Percentiles rank a stretch among this genome's conserved stretches.
Evolutionary conservation across 2,329 filamentous ascomycete species (phyloP).

Genomic region (Fusarium fracticaudum): DNA sequence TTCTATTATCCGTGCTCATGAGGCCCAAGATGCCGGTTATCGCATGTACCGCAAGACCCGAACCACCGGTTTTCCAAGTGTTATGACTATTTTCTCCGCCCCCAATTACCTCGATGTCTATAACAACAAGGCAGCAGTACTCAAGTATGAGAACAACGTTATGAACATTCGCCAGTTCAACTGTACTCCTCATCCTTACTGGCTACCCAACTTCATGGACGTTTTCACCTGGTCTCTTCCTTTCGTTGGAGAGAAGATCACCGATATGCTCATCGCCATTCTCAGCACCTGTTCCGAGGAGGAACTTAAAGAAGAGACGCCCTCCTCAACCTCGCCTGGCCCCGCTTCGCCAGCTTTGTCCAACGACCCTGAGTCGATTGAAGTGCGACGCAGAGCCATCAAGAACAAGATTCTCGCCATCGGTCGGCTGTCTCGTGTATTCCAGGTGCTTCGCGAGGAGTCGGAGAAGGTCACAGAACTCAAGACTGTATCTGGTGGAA

Average conservation of each 20-base stretch:
- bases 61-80: slow-evolving; percentile 97
- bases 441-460: slow-evolving; percentile 97
- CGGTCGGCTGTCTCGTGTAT: slow-evolving; percentile 93
- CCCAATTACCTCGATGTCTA: slow-evolving; percentile 99
- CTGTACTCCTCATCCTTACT: slow-evolving; percentile 98
- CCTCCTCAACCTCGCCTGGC: slow-evolving; percentile 73
- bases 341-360: slow-evolving; percentile 75
- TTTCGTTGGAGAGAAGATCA: slow-evolving; percentile 99
- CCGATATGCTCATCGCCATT: slow-evolving; percentile 99
- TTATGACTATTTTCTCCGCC: slow-evolving; percentile 99
- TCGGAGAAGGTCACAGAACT: slow-evolving; percentile 96
- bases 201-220: slow-evolving; percentile 99
- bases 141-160: slow-evolving; percentile 99
- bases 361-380: slow-evolving; percentile 83
- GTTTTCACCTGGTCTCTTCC: slow-evolving; percentile 99
- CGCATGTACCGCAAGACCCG: slow-evolving; percentile 99
- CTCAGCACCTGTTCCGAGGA: slow-evolving; percentile 99
- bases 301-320: slow-evolving; percentile 88
- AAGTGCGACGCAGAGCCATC: slow-evolving; percentile 95
- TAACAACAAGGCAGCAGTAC: slow-evolving; percentile 98
- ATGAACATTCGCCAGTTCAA: slow-evolving; percentile 99
- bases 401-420: slow-evolving; percentile 99
- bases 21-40: slow-evolving; percentile 98
- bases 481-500: slow-evolving; percentile 94
- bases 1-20: slow-evolving; percentile 96